A percentile compares a stretch with the other conserved stretches of the same genome.
phyloP scores from a whole-genome alignment of 2,329 filamentous ascomycete genomes.

The Aspergillus sergii region DNA sequence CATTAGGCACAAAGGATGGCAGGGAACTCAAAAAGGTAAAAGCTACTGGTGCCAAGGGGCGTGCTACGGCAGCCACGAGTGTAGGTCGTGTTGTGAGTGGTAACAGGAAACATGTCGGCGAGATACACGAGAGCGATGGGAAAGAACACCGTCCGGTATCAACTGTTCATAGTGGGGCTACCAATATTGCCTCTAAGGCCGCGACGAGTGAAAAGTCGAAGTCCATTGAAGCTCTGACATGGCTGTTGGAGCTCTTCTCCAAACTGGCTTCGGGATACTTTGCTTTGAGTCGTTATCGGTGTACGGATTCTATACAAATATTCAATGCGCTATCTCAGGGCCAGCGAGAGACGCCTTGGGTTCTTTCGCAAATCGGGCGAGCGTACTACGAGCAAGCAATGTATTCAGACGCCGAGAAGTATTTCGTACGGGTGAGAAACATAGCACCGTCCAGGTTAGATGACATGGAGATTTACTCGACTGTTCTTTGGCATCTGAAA shows the following conservation, averaged over 20 bases:
- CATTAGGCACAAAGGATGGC: conserved; percentile 62
- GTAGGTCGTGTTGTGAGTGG: conserved; percentile 88
- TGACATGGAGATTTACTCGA: conserved; percentile 98
- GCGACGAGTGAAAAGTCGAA: conserved; percentile 57
- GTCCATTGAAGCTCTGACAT: conserved; percentile 74
- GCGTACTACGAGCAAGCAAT: conserved; percentile 88
- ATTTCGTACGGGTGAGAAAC: conserved; percentile 76
- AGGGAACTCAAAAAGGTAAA: conserved; percentile 84
- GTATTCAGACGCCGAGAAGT: conserved; percentile 84
- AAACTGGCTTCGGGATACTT: conserved; percentile 82
- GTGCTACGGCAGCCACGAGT: conserved; percentile 65
- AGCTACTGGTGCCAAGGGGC: conserved; percentile 71
- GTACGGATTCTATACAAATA: conserved; percentile 72
- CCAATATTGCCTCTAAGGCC: conserved; percentile 33
- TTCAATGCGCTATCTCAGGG: conserved; percentile 70
- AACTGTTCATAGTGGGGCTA: conserved; percentile 29
- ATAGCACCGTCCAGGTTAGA: conserved; percentile 81
- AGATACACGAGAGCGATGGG: conserved; percentile 67
- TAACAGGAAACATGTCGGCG: conserved; percentile 69
- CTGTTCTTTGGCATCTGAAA: conserved; percentile 97
- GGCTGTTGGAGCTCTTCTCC: conserved; percentile 76
- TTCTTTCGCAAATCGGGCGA: conserved; percentile 85
- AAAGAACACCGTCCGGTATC: conserved; percentile 57
- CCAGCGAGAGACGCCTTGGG: conserved; percentile 91
- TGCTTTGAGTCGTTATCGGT: conserved; percentile 75